phyloP scores from a whole-genome alignment of 805 yeast genomes.

The Tetrapisispora fleetii region DNA sequence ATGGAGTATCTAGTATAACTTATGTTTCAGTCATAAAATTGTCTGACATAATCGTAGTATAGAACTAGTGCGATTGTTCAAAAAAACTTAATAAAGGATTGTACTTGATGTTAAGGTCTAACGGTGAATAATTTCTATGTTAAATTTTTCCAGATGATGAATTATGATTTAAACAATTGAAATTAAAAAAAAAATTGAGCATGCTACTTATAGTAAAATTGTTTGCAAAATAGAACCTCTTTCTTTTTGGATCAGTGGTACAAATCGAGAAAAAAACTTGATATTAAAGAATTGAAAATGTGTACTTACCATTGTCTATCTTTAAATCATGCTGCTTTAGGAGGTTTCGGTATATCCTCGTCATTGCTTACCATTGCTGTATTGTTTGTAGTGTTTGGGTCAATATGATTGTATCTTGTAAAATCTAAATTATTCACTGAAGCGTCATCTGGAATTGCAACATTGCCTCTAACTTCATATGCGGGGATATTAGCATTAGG shows the following conservation, averaged over 20 bases:
- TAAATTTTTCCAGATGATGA: too few relatives aligned
- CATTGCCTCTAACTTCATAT: background rate
- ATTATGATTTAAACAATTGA: too few relatives aligned
- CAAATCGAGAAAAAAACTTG: too few relatives aligned
- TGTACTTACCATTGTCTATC: background rate
- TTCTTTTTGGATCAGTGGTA: too few relatives aligned
- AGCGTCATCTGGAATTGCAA: background rate
- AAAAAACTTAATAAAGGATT: background rate
- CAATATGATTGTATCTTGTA: slow-evolving; percentile 8
- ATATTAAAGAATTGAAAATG: background rate
- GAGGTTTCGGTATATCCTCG: background rate
- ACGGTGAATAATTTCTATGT: background rate
- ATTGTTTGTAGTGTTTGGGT: slow-evolving; percentile 4
- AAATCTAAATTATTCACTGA: slow-evolving; percentile 5
- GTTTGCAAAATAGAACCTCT: background rate
- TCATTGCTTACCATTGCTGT: background rate
- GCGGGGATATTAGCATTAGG: background rate
- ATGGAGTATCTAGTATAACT: background rate
- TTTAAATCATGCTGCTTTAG: slow-evolving; percentile 1
- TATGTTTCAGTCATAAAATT: background rate
- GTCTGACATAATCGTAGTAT: background rate
- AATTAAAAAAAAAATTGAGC: too few relatives aligned
- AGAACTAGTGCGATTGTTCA: background rate
- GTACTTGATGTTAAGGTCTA: background rate
- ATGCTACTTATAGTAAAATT: too few relatives aligned